Evolutionary conservation across 2,329 filamentous ascomycete species (phyloP).

Genomic region (Fusarium keratoplasticum): DNA sequence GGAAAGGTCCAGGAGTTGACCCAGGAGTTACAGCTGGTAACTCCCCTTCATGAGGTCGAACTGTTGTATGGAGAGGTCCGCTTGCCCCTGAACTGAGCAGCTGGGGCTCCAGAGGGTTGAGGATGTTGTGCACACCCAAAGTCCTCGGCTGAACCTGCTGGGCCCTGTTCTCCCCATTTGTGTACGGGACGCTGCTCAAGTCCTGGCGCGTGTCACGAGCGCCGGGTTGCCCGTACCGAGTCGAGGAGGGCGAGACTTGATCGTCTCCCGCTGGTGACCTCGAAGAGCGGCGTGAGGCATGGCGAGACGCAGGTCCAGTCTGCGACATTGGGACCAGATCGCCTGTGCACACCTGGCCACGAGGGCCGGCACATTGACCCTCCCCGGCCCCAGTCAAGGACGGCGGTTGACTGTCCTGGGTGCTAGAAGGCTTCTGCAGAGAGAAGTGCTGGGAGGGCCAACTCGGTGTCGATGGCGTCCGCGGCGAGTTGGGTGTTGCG

Average conservation of each 20-base stretch:
- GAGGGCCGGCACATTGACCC: conserved; percentile 69
- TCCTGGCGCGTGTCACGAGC: conserved; percentile 41
- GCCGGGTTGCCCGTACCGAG: conserved; percentile 35
- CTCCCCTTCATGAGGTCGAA: conserved; percentile 35
- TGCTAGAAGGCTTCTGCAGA: conserved; percentile 33
- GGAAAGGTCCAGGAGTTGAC: conserved; percentile 38
- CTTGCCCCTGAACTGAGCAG: conserved; percentile 31
- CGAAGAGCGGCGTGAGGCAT: conserved; percentile 63
- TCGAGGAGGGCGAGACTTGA: conserved; percentile 41
- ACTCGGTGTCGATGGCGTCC: conserved; percentile 50
- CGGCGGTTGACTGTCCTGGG: conserved; percentile 36
- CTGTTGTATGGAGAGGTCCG: conserved; percentile 15
- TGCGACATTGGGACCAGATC: conserved; percentile 74
- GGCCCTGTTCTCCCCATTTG: conserved; percentile 38
- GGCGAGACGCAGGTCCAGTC: conserved; percentile 67
- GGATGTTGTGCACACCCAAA: conserved; percentile 53
- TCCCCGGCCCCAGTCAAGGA: conserved; percentile 36
- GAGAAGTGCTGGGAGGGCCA: conserved; percentile 43
- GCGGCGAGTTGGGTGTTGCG: conserved; percentile 50
- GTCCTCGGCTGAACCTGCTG: conserved; percentile 43
- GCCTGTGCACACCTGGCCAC: conserved; percentile 63
- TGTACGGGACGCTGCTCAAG: conserved; percentile 30
- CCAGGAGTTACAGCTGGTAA: conserved; percentile 25
- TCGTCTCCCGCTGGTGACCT: conserved; percentile 56
- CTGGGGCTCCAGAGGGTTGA: conserved; percentile 52